Evolutionary conservation across 352 stramenopile genomes (phyloP).

Genomic region (Phytopythium delawarense): DNA sequence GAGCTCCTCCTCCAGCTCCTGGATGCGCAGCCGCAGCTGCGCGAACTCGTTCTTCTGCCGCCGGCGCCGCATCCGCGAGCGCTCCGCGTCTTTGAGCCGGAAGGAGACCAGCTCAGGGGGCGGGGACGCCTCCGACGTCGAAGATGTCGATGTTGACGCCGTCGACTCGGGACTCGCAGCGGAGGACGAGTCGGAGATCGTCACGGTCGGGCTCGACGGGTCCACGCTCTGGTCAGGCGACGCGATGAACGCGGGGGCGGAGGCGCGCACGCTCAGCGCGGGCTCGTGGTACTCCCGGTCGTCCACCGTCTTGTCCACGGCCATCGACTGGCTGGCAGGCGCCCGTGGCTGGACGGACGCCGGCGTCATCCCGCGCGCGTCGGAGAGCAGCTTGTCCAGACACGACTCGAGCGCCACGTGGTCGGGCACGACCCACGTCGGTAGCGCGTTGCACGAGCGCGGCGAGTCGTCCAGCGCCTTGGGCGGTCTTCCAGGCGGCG

Average conservation of each 20-base stretch:
- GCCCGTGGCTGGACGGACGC: background rate
- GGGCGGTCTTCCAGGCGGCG: background rate
- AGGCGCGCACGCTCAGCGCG: background rate
- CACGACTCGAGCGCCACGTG: slow-evolving; percentile 4
- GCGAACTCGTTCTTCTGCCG: slow-evolving; percentile 30
- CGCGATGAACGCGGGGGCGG: background rate
- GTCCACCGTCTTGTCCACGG: background rate
- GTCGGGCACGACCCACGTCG: slow-evolving; percentile 5
- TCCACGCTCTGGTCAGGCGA: background rate
- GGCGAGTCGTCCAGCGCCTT: background rate
- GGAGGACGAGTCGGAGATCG: background rate
- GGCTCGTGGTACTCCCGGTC: background rate
- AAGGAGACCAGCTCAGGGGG: background rate
- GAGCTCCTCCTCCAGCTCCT: slow-evolving; percentile 20
- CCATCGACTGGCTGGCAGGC: background rate
- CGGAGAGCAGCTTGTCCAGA: background rate
- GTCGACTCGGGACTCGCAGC: background rate
- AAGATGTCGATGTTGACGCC: background rate
- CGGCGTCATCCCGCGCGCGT: background rate
- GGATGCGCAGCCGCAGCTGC: slow-evolving; percentile 15
- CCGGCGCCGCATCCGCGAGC: slow-evolving; percentile 12
- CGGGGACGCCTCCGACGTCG: background rate
- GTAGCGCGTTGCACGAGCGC: slow-evolving; percentile 1
- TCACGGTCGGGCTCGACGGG: background rate
- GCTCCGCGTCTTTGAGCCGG: slow-evolving; percentile 3